Evolutionary conservation across 2,329 filamentous ascomycete genomes (phyloP), one percentile per base, ranked within the genome.

Genomic region (Tympanopsis confertula): DNA sequence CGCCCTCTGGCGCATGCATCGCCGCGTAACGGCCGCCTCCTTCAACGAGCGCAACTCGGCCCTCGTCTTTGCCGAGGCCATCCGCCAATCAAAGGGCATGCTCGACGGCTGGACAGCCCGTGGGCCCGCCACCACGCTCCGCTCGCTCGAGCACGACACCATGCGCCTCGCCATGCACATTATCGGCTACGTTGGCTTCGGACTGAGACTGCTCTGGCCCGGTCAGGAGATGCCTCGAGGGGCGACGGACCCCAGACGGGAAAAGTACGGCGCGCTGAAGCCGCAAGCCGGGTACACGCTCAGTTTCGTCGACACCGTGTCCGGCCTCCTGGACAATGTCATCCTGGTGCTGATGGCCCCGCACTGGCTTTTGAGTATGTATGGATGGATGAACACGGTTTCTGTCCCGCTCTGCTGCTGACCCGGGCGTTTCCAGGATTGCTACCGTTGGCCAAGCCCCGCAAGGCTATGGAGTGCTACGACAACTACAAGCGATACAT

Each of bases 41-140:
- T 88, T 89, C 56, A 85, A 80, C 40, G 84, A 89, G 60, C 77
- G 71, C 58, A 88, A 86, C 54, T 79, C 84, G 40, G 65, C 68
- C 13, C 54, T 83, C 19, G 76, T 83, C 2, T 85, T 78, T 55
- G 60, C 59, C 5, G 78, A 84, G 51, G 67, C 71, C 1, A 61
- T 82, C 39, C 59, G 65, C 40, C 82, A 88, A 59, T 71, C 80
- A 1, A 60, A 70, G 42, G 67, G 69, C 12, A 70, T 85, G 70
- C 49, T 83, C 20, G 53, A 57, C 24, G 63, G 66, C 35, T 84
- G 78, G 76, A 57, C 70, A 4, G 63, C 59, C 1, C 48, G 55
- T 4, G 54, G 22, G 7, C 7, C 22, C 22, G 22, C 7, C 7
- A n/a, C 22, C 29, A 74, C 73, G 0, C 63, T 86, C 18, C 56